phyloP scores from a whole-genome alignment of 2,329 filamentous ascomycete genomes.

The Scytalidium sp. region DNA sequence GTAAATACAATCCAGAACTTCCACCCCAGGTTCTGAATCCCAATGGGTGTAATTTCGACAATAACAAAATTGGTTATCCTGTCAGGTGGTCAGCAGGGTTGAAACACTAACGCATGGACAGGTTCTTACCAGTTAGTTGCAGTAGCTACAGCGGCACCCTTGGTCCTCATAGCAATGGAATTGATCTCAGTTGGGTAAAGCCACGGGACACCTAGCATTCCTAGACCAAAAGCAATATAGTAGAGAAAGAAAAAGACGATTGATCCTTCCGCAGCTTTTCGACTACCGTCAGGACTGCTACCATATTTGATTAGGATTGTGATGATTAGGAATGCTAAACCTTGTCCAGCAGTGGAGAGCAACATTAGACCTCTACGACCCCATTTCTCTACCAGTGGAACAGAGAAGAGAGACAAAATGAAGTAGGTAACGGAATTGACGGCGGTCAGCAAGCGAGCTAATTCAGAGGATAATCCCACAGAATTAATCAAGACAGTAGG shows the following conservation, averaged over 20 bases:
- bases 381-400: conserved; percentile 42
- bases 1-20: conserved; percentile 36
- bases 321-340: conserved; percentile 26
- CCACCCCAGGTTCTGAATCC: conserved; percentile 28
- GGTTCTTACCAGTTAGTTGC: conserved; percentile 21
- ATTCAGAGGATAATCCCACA: conserved; percentile 41
- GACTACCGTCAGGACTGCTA: too few species aligned
- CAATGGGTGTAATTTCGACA: conserved; percentile 31
- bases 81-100: background rate
- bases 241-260: conserved; percentile 40
- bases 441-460: too few species aligned
- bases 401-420: conserved; percentile 29
- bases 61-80: conserved; percentile 21
- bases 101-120: background rate
- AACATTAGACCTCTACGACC: conserved; percentile 59
- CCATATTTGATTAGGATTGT: conserved; percentile 8
- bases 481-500: conserved; percentile 45
- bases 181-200: conserved; percentile 54
- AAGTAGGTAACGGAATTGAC: conserved; percentile 40
- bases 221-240: conserved; percentile 49
- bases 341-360: conserved; percentile 35
- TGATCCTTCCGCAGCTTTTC: too few species aligned
- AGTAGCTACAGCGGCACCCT: conserved; percentile 49
- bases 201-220: conserved; percentile 49
- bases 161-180: conserved; percentile 45